Conservation (phyloP, 1,284 basidiomycete genomes). For the Cutaneotrichosporon cyanovorans region DNA sequence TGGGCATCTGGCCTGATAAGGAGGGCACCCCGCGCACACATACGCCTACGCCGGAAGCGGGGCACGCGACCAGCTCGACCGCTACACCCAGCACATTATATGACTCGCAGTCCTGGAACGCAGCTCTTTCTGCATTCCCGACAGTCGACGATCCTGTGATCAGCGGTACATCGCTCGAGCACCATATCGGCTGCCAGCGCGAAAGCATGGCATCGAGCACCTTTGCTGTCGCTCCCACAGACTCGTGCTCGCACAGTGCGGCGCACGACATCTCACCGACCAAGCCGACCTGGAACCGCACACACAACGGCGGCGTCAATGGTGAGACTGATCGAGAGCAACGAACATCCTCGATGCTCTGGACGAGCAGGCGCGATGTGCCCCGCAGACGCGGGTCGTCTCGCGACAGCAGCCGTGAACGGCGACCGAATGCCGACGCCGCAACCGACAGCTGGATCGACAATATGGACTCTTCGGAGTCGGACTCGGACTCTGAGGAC, state of each 20-base stretch:
- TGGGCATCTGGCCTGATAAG: conserved; percentile 34
- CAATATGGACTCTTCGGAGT: conserved; percentile 4
- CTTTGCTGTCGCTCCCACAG: conserved; percentile 3
- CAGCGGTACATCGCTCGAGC: not conserved
- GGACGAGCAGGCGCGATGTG: conserved; percentile 7
- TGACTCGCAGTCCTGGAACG: conserved; percentile 23
- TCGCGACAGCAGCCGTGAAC: conserved; percentile 4
- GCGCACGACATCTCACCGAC: not conserved
- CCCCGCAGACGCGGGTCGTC: conserved; percentile 4
- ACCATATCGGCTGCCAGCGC: not conserved
- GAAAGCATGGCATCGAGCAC: conserved; percentile 6
- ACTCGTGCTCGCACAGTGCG: conserved; percentile 1
- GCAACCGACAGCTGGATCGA: conserved; percentile 4
- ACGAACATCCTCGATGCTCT: not conserved
- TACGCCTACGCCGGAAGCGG: not conserved
- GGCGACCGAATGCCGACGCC: not conserved
- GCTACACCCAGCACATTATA: not conserved
- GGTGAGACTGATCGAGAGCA: not conserved
- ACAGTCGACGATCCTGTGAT: conserved; percentile 12
- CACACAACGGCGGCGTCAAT: not conserved
- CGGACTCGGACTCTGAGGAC: conserved; percentile 9
- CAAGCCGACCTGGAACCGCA: not conserved
- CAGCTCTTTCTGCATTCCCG: conserved; percentile 29
- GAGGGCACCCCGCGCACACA: not conserved
- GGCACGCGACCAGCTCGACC: not conserved